Evolutionary conservation across 2,329 filamentous ascomycete genomes (phyloP), one percentile per base, ranked within the genome.

Genomic region (Alternaria hordeiaustralica): DNA sequence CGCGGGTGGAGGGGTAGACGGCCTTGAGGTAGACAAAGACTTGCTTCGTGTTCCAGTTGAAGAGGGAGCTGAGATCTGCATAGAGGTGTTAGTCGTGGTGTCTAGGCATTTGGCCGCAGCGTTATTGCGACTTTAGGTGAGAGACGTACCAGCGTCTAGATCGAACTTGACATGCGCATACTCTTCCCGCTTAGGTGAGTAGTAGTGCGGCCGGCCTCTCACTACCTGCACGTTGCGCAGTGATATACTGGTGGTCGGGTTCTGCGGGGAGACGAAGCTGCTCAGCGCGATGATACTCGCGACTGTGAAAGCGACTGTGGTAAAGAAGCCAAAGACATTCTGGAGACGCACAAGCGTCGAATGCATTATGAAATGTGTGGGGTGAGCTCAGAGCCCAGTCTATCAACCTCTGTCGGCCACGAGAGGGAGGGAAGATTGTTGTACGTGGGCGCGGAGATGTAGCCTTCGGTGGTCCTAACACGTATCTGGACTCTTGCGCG

Each of bases 31-130:
- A 99, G 80, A 97, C 90, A 83, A 98, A 99, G 75, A 99, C 84
- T 83, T 98, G 93, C 82, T 99, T 99, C 20, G 96, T 99, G 86
- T 99, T 99, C 96, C 95, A 99, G 77, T 92, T 97, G 87, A 98
- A 98, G 73, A 99, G 92, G 46, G 91, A 91, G 64, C 89, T 91
- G 64, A 99, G 88, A 83, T 99, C 95, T 86, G 66, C 9, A 59
- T 12, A 10, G 30, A 10, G 33, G 30, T 15, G 50, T 63, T 8
- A 63, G 56, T 45, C 9, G 13, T 15, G 18, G 11, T 49, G 18
- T 21, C 21, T 21, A 21, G 21, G 21, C 21, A 21, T 21, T 13
- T 44, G 12, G 15, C 6, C 15, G 25, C 5, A 33, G 13, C 43
- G 36, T 41, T 2, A 11, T 11, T 18, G 20, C 13, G 20, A 53